These are phyloP conservation scores for Suillus subalutaceus DNA, from an alignment of 768 basidiomycete genomes.

Conservation along the genomic window DNA sequence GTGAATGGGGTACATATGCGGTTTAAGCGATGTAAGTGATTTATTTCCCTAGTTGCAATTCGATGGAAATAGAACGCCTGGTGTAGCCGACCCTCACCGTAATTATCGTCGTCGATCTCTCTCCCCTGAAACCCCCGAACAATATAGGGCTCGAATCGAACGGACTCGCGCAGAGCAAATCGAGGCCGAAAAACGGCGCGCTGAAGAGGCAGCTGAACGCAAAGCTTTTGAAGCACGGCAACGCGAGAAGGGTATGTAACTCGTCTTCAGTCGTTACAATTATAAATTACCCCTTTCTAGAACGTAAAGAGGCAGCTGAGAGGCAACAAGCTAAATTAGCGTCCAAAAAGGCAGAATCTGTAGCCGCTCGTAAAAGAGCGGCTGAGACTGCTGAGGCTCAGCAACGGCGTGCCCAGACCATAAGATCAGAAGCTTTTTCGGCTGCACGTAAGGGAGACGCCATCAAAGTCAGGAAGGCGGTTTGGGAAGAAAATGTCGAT, in stretches of 20 bases:
- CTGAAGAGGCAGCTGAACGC: constrained; percentile 49
- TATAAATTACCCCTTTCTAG: constrained; percentile 32
- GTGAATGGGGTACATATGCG: constrained; percentile 38
- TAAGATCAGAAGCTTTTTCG: constrained; percentile 64
- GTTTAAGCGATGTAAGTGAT: constrained; percentile 33
- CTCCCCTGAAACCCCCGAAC: constrained; percentile 49
- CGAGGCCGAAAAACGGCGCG: constrained; percentile 55
- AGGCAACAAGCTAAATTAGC: constrained; percentile 58
- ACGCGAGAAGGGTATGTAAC: constrained; percentile 52
- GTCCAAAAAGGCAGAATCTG: constrained; percentile 58
- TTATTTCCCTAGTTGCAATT: constrained; percentile 4
- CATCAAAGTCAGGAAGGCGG: constrained; percentile 58
- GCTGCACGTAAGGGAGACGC: constrained; percentile 61
- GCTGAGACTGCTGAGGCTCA: constrained; percentile 50
- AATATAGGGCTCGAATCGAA: constrained; percentile 55
- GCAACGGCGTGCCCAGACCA: constrained; percentile 52
- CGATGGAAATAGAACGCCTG: constrained; percentile 14
- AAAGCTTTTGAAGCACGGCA: constrained; percentile 47
- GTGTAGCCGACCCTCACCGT: constrained; percentile 25
- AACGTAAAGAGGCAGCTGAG: constrained; percentile 57
- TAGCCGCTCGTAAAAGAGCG: constrained; percentile 47
- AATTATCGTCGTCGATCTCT: constrained; percentile 17
- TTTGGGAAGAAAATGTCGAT: constrained; percentile 74
- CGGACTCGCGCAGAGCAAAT: constrained; percentile 55
- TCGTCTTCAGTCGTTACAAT: constrained; percentile 16